A percentile compares a stretch with the other conserved stretches of the same genome.
These are phyloP conservation scores for Taphrina wiesneri DNA, from an alignment of 1,139 yeast genomes.

Conservation along the genomic window DNA sequence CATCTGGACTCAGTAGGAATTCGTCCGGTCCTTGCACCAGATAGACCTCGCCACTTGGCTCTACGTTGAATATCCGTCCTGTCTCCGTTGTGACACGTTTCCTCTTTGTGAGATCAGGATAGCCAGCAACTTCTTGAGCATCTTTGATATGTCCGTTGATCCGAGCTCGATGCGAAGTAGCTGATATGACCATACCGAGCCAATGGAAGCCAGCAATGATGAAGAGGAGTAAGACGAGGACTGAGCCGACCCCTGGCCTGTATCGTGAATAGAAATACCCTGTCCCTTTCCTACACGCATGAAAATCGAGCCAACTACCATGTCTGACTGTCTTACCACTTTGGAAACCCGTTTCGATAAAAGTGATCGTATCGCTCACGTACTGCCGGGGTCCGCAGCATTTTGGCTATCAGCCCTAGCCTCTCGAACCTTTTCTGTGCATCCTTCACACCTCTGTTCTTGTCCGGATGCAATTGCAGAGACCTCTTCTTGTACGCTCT, in stretches of 20 bases:
- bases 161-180: constrained; percentile 63
- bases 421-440: constrained; percentile 65
- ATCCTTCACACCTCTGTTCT: constrained; percentile 51
- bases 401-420: constrained; percentile 70
- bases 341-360: constrained; percentile 81
- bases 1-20: constrained; percentile 46
- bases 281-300: constrained; percentile 34
- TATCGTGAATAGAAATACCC: constrained; percentile 42
- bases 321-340: constrained; percentile 51
- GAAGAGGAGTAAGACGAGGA: constrained; percentile 54
- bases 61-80: constrained; percentile 65
- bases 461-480: constrained; percentile 80
- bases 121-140: constrained; percentile 50
- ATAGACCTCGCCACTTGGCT: constrained; percentile 68
- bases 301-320: neutral
- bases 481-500: constrained; percentile 74
- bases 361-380: constrained; percentile 84
- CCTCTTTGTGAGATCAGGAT: constrained; percentile 44
- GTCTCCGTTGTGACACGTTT: constrained; percentile 47
- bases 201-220: constrained; percentile 63
- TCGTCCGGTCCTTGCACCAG: constrained; percentile 54
- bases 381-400: constrained; percentile 59
- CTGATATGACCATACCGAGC: constrained; percentile 56
- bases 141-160: constrained; percentile 56
- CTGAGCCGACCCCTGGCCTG: constrained; percentile 58